A percentile compares a stretch with the other conserved stretches of the same genome.
These are phyloP conservation scores for Penicillium longicatenatum DNA, from an alignment of 495 filamentous ascomycete species.

Conservation along the genomic window DNA sequence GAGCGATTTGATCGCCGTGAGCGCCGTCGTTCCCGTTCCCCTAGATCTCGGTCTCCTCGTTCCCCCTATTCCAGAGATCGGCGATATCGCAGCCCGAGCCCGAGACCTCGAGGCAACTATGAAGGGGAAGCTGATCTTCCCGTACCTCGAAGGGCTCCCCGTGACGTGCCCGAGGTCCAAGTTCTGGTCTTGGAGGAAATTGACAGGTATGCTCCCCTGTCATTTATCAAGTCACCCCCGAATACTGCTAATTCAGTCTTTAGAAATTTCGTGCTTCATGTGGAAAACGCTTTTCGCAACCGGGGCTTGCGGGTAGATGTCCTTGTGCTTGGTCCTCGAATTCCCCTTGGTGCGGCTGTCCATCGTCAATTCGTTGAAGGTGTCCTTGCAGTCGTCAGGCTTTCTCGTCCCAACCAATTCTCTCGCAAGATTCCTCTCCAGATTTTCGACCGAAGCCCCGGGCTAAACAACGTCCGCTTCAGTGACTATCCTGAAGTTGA, in stretches of 20 bases:
- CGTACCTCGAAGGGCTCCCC: slow-evolving; percentile 70
- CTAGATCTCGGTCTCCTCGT: slow-evolving; percentile 42
- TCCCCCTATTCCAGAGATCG: slow-evolving; percentile 59
- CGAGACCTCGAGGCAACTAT: slow-evolving; percentile 51
- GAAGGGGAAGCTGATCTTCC: slow-evolving; percentile 65
- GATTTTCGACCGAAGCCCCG: slow-evolving; percentile 78
- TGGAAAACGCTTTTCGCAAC: slow-evolving; percentile 71
- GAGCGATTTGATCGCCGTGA: slow-evolving; percentile 61
- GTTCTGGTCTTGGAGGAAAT: slow-evolving; percentile 80
- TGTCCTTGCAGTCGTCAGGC: slow-evolving; percentile 78
- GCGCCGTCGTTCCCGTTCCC: slow-evolving; percentile 72
- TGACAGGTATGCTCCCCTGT: slow-evolving; percentile 54
- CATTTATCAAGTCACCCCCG: background rate
- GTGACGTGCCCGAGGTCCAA: slow-evolving; percentile 89
- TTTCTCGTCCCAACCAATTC: slow-evolving; percentile 66
- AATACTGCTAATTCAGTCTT: slow-evolving; percentile 9
- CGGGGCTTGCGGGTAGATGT: slow-evolving; percentile 73
- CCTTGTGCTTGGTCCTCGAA: slow-evolving; percentile 74
- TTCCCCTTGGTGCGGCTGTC: slow-evolving; percentile 74
- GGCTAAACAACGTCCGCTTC: slow-evolving; percentile 70
- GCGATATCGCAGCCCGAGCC: slow-evolving; percentile 70
- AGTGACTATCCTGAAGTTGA: slow-evolving; percentile 85
- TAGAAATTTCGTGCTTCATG: slow-evolving; percentile 78
- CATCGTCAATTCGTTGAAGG: slow-evolving; percentile 86
- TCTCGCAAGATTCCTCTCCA: slow-evolving; percentile 74